Base-by-base conservation (phyloP, 164 flowering plant genomes). In the Tetrastigma voinierianum region DNA sequence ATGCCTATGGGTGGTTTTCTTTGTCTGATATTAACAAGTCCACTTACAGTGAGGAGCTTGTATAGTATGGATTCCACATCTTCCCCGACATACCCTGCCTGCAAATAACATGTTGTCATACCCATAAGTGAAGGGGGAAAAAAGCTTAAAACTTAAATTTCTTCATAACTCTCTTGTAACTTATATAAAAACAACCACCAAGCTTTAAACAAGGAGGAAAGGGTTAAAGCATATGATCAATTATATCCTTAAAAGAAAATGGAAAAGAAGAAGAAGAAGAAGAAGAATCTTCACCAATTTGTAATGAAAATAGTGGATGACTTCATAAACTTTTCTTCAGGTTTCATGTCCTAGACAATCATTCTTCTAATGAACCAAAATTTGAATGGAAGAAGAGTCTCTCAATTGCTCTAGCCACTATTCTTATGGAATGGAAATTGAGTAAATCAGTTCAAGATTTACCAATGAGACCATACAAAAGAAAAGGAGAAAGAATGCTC, bases 21-120 rank as follows among this genome's bases (percentile, higher is more conserved):
- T 32, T 32, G 40, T 32, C 40, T 32, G 3, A 32, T 32, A 32
- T 4, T 4, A 32, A 32, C 40, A 32, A 7, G 40, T 32, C 40
- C 5, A 68, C 9, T 70, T 78, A 92, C 98, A 81, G 65, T 73
- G 48, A 92, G 91, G 53, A 92, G 94, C 75, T 92, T 92, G 84
- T 86, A 82, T 67, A 92, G 74, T 73, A 92, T 90, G 64, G 98
- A 92, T 76, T 92, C 98, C 72, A 92, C 98, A 76, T 92, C 98
- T 74, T 90, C 98, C 55, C 98, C 98, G 16, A 92, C 96, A 80
- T 92, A 92, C 55, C 98, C 98, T 62, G 98, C 98, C 98, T 92
- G 88, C 79, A 82, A 17, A 69, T 18, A 58, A 61, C 16, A 79
- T 11, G 24, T 52, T 43, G 10, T 46, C 8, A 2, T 70, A 44